Evolutionary conservation across 2,329 filamentous ascomycete species (phyloP).

Genomic region (Cercospora beticola): DNA sequence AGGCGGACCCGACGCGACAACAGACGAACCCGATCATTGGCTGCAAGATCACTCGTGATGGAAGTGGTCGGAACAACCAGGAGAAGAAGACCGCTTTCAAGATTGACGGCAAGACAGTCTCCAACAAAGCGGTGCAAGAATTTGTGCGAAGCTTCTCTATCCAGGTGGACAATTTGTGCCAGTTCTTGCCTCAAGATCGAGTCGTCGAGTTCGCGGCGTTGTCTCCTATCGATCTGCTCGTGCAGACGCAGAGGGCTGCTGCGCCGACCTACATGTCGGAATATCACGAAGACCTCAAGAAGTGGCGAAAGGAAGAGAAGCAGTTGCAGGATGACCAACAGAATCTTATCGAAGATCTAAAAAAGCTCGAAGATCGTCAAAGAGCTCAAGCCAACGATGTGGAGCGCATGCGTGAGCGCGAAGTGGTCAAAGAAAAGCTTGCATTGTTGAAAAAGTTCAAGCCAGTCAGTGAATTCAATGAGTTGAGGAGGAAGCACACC

Average conservation of each 20-base stretch:
- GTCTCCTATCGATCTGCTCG: constrained; percentile 75
- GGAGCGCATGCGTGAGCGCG: constrained; percentile 74
- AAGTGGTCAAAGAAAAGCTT: constrained; percentile 64
- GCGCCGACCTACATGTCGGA: constrained; percentile 76
- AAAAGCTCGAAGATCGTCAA: constrained; percentile 70
- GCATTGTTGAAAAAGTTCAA: constrained; percentile 64
- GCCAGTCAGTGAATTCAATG: constrained; percentile 64
- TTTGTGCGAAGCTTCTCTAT: constrained; percentile 75
- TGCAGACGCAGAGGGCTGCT: constrained; percentile 84
- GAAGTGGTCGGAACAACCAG: constrained; percentile 38
- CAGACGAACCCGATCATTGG: constrained; percentile 69
- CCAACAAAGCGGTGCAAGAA: constrained; percentile 63
- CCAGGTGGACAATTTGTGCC: constrained; percentile 95
- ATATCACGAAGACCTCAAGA: constrained; percentile 74
- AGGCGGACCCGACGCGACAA: constrained; percentile 57
- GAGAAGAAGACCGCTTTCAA: constrained; percentile 73
- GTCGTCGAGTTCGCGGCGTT: constrained; percentile 91
- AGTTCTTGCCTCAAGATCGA: constrained; percentile 93
- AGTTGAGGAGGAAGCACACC: constrained; percentile 50
- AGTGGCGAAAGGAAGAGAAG: constrained; percentile 68
- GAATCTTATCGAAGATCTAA: constrained; percentile 62
- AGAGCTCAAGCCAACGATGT: constrained; percentile 75
- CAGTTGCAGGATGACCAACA: constrained; percentile 51
- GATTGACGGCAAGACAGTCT: constrained; percentile 65
- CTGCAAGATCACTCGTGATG: constrained; percentile 75